These are phyloP conservation scores for Boletus huronensis DNA, from an alignment of 768 basidiomycete genomes.

Conservation along the genomic window DNA sequence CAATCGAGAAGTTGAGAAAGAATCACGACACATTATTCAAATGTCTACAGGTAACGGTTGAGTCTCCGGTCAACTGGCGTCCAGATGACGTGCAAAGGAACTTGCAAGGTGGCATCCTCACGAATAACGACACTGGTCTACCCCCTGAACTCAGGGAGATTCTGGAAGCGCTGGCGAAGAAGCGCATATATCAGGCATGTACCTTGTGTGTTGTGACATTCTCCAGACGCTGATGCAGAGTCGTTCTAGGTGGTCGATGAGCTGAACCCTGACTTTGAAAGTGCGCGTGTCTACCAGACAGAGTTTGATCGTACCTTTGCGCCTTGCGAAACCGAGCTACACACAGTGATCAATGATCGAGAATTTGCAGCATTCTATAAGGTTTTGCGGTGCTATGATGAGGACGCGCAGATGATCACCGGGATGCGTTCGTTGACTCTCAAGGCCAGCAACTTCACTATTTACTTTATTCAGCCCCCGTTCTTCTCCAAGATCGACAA, in stretches of 20 bases:
- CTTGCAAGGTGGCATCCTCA: neutral
- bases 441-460: slow-evolving; percentile 2
- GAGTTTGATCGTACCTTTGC: neutral
- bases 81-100: neutral
- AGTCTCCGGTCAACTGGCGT: neutral
- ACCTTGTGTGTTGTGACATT: neutral
- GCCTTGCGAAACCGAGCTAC: neutral
- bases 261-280: neutral
- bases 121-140: neutral
- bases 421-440: neutral
- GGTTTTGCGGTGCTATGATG: neutral
- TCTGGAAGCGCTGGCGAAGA: neutral
- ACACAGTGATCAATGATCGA: neutral
- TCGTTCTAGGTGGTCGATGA: neutral
- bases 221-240: neutral
- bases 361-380: neutral
- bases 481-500: neutral
- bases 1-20: neutral
- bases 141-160: neutral
- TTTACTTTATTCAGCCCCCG: neutral
- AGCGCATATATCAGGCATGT: neutral
- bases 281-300: neutral
- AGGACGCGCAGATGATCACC: neutral
- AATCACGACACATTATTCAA: neutral
- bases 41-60: neutral